These are phyloP conservation scores for Chaetomium tenue DNA, from an alignment of 495 filamentous ascomycete species.

Conservation along the genomic window DNA sequence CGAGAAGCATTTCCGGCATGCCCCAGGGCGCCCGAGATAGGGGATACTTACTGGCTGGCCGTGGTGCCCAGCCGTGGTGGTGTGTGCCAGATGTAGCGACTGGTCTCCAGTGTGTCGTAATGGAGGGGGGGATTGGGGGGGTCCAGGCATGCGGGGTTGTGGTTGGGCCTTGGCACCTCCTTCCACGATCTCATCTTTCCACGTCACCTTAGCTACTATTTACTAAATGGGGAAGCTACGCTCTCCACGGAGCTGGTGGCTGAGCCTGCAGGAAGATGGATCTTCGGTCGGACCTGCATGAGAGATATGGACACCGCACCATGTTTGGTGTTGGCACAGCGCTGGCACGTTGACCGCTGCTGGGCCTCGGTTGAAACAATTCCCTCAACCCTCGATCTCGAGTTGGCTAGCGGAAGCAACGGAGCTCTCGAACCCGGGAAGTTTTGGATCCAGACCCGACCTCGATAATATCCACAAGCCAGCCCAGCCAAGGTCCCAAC, in stretches of 20 bases:
- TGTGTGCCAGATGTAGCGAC: no score
- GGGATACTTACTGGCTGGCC: background rate
- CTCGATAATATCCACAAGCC: no score
- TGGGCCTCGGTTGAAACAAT: background rate
- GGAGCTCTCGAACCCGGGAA: background rate
- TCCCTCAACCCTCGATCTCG: background rate
- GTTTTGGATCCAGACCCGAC: background rate
- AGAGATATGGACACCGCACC: background rate
- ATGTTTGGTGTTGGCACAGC: background rate
- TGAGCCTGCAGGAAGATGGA: background rate
- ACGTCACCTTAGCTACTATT: background rate
- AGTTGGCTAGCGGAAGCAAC: background rate
- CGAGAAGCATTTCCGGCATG: slow-evolving; percentile 3
- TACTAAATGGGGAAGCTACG: background rate
- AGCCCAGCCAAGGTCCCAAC: background rate
- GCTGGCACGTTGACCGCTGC: background rate
- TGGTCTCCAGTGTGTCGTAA: slow-evolving; percentile 3
- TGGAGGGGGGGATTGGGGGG: background rate
- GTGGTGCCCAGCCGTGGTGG: no score
- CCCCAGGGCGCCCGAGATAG: background rate
- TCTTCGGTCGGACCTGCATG: background rate
- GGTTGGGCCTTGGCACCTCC: slow-evolving; percentile 2
- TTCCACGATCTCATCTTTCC: background rate
- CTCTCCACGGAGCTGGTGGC: background rate
- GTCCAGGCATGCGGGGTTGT: slow-evolving; percentile 4